Base-by-base conservation (phyloP, 345 rosid species). In the Aurinia saxatilis region DNA sequence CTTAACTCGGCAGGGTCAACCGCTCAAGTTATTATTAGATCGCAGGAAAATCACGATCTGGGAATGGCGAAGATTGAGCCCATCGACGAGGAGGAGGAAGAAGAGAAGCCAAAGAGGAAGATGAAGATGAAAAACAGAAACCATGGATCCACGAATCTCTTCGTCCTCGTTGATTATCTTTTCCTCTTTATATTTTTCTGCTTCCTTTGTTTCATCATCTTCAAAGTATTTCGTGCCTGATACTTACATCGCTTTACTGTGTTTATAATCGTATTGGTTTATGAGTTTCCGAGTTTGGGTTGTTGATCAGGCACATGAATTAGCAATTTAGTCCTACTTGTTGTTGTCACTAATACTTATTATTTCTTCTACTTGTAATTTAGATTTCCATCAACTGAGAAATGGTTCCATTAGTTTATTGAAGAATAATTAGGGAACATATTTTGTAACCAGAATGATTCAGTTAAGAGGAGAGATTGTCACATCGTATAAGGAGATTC, bases 181-280 rank as follows among this genome's bases (percentile, higher is more conserved):
- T 88, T 84, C 79, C 79, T 86, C 65, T 88, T 84, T 70, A 79
- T 86, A 49, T 76, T 80, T 63, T 79, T 91, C 33, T 91, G 58
- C 44, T 82, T 91, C 70, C 81, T 88, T 23, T 68, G 76, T 63
- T 86, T 77, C 80, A 67, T 83, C 57, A 21, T 91, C 65, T 67
- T 71, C 70, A 80, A 79, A 72, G 75, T 91, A 37, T 27, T 76
- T 55, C 75, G 77, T 33, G 45, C 70, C 60, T 80, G 73, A 78
- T 78, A 12, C 13, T 12, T 58, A 35, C 77, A 79, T 75, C 33
- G 7, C 4, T 53, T 69, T 78, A 11, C 7, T 74, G 29, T 76
- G 75, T 33, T n/a, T 55, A 57, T 75, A 63, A 77, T 45, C 38
- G 3, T 15, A 34, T 19, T 15, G 55, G 36, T 7, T 51, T 30